These are phyloP conservation scores for Lipomyces spencermartinsiae DNA, from an alignment of 805 yeast genomes.

Conservation along the genomic window DNA sequence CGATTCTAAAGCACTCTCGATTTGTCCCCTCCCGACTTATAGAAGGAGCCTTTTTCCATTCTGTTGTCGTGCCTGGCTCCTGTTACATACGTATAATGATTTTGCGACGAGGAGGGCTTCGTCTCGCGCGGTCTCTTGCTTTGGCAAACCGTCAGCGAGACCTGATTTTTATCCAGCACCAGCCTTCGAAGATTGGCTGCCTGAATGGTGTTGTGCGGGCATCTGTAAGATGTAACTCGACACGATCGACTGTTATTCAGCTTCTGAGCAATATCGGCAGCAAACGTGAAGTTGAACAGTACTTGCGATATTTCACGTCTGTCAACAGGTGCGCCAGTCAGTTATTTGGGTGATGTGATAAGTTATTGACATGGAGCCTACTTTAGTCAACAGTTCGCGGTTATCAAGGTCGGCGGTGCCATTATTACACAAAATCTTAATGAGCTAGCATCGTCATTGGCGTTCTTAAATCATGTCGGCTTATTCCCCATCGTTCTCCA, in stretches of 20 bases:
- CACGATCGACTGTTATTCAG: constrained; percentile 95
- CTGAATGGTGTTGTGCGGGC: background rate
- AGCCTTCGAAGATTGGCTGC: background rate
- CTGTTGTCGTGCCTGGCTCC: background rate
- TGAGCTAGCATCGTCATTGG: constrained; percentile 92
- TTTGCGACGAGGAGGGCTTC: constrained; percentile 5
- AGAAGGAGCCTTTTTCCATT: background rate
- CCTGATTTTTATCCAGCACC: background rate
- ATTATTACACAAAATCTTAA: constrained; percentile 93
- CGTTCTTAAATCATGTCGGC: constrained; percentile 96
- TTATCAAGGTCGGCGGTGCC: constrained; percentile 98
- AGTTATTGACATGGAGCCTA: background rate
- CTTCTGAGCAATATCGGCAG: constrained; percentile 94
- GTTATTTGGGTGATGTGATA: background rate
- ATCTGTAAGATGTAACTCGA: constrained; percentile 46
- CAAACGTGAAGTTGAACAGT: constrained; percentile 97
- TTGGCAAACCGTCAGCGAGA: background rate
- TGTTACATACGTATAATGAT: background rate
- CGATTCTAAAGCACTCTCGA: too few species aligned
- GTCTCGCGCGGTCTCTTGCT: constrained; percentile 1
- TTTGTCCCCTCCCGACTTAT: too few species aligned
- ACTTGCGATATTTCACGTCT: constrained; percentile 93
- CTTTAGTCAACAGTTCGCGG: constrained; percentile 95
- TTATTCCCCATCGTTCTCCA: constrained; percentile 95
- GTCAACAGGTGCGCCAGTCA: constrained; percentile 53